Percentiles rank a stretch among this genome's conserved stretches.
phyloP scores from a whole-genome alignment of 139 green algal species.

The Penium margaritaceum region DNA sequence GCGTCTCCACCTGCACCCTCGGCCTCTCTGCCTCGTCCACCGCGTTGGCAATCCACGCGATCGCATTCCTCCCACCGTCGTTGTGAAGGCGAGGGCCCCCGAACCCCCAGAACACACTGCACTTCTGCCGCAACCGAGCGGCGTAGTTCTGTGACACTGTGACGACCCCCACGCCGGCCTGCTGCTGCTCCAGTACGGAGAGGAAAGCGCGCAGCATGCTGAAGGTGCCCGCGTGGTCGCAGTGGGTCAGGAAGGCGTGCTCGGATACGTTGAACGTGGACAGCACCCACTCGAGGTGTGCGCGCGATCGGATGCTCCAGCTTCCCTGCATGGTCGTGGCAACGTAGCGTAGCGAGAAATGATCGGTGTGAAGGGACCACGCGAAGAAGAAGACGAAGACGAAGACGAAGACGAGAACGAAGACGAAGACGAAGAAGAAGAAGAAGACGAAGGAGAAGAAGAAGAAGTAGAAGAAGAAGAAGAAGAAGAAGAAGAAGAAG shows the following conservation, averaged over 20 bases:
- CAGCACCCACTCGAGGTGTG: conserved; percentile 6
- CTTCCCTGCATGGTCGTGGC: no score
- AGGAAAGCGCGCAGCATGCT: conserved; percentile 7
- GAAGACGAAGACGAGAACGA: no score
- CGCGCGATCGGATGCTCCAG: background rate
- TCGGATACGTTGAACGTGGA: conserved; percentile 14
- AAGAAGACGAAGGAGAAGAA: no score
- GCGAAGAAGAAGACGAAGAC: no score
- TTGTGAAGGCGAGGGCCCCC: no score
- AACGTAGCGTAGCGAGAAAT: no score
- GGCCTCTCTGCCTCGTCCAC: conserved; percentile 23
- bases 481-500: no score
- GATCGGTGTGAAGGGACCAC: no score
- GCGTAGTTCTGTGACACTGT: conserved; percentile 6
- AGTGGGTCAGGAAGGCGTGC: background rate
- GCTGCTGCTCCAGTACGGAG: background rate
- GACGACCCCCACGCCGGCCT: background rate
- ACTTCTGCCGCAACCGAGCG: background rate
- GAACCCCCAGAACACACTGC: conserved; percentile 19
- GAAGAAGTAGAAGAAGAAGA: no score
- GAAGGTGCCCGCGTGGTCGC: conserved; percentile 13
- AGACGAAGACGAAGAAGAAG: no score
- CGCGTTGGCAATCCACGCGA: conserved; percentile 7
- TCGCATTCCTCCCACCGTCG: no score
- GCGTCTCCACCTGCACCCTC: background rate